phyloP scores from a whole-genome alignment of 2,329 filamentous ascomycete genomes.

The Trichoderma guizhouense region DNA sequence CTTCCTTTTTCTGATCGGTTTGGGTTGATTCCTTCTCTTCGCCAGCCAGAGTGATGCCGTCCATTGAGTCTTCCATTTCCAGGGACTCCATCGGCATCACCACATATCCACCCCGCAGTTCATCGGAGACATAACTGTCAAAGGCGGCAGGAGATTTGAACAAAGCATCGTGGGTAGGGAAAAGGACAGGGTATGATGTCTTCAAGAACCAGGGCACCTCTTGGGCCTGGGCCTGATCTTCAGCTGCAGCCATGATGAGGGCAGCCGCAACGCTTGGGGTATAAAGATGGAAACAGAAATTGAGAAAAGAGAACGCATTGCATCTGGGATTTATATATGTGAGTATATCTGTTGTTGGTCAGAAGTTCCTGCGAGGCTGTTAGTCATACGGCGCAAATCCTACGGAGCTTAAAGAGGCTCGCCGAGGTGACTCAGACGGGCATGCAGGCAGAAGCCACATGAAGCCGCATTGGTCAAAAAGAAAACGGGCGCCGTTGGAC shows the following conservation, averaged over 20 bases:
- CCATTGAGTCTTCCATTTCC: conserved; percentile 35
- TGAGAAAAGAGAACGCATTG: background rate
- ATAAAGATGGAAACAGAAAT: background rate
- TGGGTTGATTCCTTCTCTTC: background rate
- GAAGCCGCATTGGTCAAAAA: background rate
- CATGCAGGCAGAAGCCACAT: background rate
- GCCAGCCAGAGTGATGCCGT: conserved; percentile 29
- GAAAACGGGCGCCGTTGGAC: background rate
- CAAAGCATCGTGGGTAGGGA: conserved; percentile 38
- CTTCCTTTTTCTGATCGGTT: conserved; percentile 35
- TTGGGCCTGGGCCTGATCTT: background rate
- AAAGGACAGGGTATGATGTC: conserved; percentile 36
- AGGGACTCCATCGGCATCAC: background rate
- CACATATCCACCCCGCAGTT: conserved; percentile 24
- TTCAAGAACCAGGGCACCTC: conserved; percentile 38
- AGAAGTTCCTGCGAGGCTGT: background rate
- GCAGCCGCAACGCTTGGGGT: background rate
- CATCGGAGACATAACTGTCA: conserved; percentile 30
- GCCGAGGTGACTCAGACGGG: conserved; percentile 10
- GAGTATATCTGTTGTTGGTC: background rate
- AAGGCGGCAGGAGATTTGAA: conserved; percentile 33
- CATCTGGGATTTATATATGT: background rate
- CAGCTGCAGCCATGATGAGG: background rate
- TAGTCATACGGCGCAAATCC: background rate
- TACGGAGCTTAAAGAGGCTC: background rate